Base-by-base conservation (phyloP, 768 basidiomycete species). In the Trametes meyenii region DNA sequence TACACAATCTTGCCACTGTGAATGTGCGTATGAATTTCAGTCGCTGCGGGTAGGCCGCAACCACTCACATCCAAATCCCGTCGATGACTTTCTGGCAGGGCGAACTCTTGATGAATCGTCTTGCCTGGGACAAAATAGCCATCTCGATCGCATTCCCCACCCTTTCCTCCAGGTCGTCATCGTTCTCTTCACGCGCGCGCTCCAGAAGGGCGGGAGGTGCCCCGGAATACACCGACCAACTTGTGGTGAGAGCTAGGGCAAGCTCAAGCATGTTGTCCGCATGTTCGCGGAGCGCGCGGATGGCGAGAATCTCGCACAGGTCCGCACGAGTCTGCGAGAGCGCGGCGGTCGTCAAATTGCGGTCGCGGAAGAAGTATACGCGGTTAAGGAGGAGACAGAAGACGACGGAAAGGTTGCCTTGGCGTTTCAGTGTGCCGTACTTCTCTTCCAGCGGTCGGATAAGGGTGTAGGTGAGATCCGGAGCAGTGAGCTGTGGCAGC, bases 141-240 rank as follows among this genome's bases (percentile, higher is more conserved):
- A 94, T 81, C 73, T 98, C 95, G 51, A 97, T 90, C 1, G 94
- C 95, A 69, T 95, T 97, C 5, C 96, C 95, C 1, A 94, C 87
- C 57, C 87, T 74, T 55, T 93, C 86, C 67, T 92, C 88, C 35
- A 89, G 71, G 67, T 90, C 88, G 55, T 87, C 85, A 61, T 89
- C 87, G 42, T 84, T 75, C 52, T 92, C 85, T 59, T 84, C 80
- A 59, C 81, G 79, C 5, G 85, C 89, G 55, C 82, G 79, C 19
- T 78, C 72, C 40, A 93, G 67, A 12, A 91, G 70, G 26, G 76
- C 77, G 2, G 81, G 73, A 50, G 88, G 87, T 5, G 90, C 90
- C 8, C 92, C 92, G 17, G 83, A 81, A 71, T 89, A 94, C 3
- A 94, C 87, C 0, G 83, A 82, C 92, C 92, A 94, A 48, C 81